phyloP scores from a whole-genome alignment of 305 asterid genomes.

The Euphrasia arctica region DNA sequence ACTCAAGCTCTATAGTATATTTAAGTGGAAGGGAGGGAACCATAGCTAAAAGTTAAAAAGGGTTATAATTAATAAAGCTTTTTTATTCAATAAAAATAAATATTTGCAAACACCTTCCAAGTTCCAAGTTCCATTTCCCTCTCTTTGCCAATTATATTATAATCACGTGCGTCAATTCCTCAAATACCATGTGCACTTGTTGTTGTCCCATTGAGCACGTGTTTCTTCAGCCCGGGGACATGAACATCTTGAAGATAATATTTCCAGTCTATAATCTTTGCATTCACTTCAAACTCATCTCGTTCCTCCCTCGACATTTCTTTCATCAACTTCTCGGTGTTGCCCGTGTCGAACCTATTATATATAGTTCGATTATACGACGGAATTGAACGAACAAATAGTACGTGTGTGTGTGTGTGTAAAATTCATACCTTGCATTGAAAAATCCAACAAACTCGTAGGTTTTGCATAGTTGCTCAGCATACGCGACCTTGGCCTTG shows the following conservation, averaged over 20 bases:
- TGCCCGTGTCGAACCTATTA: conserved; percentile 30
- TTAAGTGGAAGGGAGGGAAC: too few relatives aligned
- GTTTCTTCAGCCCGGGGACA: conserved; percentile 31
- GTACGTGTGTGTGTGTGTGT: not conserved
- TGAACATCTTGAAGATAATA: conserved; percentile 27
- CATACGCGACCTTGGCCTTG: conserved; percentile 33
- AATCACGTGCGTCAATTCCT: not conserved
- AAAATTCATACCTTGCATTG: conserved; percentile 26
- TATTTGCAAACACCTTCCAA: too few relatives aligned
- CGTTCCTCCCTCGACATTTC: conserved; percentile 37
- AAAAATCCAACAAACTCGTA: conserved; percentile 32
- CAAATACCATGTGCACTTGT: not conserved
- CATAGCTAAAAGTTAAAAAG: too few relatives aligned
- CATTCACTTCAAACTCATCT: conserved; percentile 25
- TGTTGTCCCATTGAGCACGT: conserved; percentile 16
- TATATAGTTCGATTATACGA: not conserved
- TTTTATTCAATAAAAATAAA: too few relatives aligned
- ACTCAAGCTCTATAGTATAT: too few relatives aligned
- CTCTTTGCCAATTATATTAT: too few relatives aligned
- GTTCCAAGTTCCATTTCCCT: too few relatives aligned
- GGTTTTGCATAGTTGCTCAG: conserved; percentile 32
- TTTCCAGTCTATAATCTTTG: conserved; percentile 30
- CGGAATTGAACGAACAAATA: too few relatives aligned
- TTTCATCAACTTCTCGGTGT: conserved; percentile 22
- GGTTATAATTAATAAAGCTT: too few relatives aligned